Base-by-base conservation (phyloP, 768 basidiomycete species). In the Tricholoma furcatifolium region DNA sequence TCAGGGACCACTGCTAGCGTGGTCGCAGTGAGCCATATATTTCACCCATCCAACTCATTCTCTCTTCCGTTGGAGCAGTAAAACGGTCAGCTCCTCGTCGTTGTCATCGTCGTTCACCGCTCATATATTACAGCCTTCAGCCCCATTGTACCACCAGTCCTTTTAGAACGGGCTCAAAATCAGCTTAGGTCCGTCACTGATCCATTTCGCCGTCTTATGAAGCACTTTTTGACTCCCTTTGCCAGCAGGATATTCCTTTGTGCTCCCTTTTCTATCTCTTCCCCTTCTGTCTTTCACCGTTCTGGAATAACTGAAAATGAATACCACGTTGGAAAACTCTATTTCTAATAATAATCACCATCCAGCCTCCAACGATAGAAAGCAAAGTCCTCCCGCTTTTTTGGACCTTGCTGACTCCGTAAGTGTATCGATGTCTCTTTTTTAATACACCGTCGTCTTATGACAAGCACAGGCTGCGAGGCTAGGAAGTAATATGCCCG, bases 361-460 rank as follows among this genome's bases (percentile, higher is more conserved):
- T 67, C 70, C 80, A 65, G 64, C 82, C 68, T 74, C 80, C 47
- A 86, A 85, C 65, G 86, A 83, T 60, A 78, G 85, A 68, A 91
- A 89, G 76, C 87, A 88, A 64, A 93, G 87, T 70, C 91, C 92
- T 17, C 90, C 92, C 58, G 92, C 92, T 53, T 94, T 94, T 74
- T 78, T 94, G 73, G 92, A 94, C 78, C 84, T 94, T 63, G 92
- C 92, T 54, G 92, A 94, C 74, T 93, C 92, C 61, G 92, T 93
- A 68, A 64, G 90, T 81, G 51, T 38, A 50, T 52, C 39, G 40
- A 41, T 56, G 31, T 57, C 17, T 49, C 20, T 55, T 56, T 48
- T 59, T 60, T 56, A 43, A 32, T 50, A 39, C 46, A 51, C 48
- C 46, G 50, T 53, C 57, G 50, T 65, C 58, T 60, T 61, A 47